Percentiles rank a stretch among this genome's conserved stretches.
These are phyloP conservation scores for Protea cynaroides DNA, from an alignment of 164 flowering plant species.

Conservation along the genomic window DNA sequence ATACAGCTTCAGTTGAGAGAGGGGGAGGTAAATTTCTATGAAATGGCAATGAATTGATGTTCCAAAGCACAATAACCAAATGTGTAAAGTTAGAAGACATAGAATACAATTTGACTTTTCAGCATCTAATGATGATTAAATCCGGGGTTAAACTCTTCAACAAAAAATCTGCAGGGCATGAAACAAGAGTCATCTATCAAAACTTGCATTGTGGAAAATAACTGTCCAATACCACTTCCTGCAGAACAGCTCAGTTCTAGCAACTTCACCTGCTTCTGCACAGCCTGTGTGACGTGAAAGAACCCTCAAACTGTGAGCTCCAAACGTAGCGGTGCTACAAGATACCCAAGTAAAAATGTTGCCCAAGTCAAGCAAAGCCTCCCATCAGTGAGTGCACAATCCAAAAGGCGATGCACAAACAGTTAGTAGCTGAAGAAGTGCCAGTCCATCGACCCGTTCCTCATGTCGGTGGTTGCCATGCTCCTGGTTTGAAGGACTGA, in stretches of 20 bases:
- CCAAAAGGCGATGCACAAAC: neutral
- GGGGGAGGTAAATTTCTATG: too few relatives aligned
- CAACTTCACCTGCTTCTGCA: neutral
- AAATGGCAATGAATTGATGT: too few relatives aligned
- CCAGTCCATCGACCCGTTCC: neutral
- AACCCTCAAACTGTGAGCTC: neutral
- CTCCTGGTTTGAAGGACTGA: conserved; percentile 60
- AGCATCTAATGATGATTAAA: too few relatives aligned
- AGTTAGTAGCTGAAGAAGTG: neutral
- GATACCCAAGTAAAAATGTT: neutral
- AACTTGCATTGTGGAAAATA: neutral
- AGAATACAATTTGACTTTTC: too few relatives aligned
- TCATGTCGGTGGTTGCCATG: conserved; percentile 63
- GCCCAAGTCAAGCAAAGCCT: neutral
- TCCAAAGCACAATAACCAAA: too few relatives aligned
- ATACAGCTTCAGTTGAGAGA: too few relatives aligned
- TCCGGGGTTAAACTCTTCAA: too few relatives aligned
- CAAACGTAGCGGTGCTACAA: too few relatives aligned
- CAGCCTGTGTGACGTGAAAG: neutral
- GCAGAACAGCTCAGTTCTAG: neutral
- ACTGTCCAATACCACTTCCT: neutral
- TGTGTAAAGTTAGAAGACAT: too few relatives aligned
- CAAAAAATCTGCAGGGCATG: neutral
- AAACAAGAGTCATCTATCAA: neutral
- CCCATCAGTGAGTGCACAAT: neutral